Percentiles rank a stretch among this genome's conserved stretches.
These are phyloP conservation scores for Pulveroboletus sp. DNA, from an alignment of 768 basidiomycete species.

Conservation along the genomic window DNA sequence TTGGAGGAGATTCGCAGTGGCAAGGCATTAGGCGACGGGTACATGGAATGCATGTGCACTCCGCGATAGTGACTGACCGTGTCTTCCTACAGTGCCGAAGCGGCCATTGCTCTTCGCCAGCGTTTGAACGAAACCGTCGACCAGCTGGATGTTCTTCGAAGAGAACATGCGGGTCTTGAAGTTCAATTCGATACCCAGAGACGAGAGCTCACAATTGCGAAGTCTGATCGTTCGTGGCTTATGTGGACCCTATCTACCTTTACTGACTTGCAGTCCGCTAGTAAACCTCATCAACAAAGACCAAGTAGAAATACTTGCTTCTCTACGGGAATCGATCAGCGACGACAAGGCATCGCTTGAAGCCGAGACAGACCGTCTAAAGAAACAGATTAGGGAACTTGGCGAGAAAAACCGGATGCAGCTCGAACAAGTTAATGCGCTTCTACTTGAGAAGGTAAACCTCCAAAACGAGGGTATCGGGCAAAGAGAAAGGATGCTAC, in stretches of 20 bases:
- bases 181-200: slow-evolving; percentile 58
- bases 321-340: slow-evolving; percentile 81
- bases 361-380: slow-evolving; percentile 57
- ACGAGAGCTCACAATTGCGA: slow-evolving; percentile 75
- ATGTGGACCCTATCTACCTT: not conserved
- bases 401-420: slow-evolving; percentile 87
- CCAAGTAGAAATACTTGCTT: slow-evolving; percentile 83
- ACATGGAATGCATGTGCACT: slow-evolving; percentile 17
- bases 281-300: slow-evolving; percentile 92
- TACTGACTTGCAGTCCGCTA: slow-evolving; percentile 28
- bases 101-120: slow-evolving; percentile 82
- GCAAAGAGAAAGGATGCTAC: slow-evolving; percentile 81
- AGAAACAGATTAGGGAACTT: slow-evolving; percentile 64
- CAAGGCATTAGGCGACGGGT: slow-evolving; percentile 82
- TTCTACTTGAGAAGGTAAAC: slow-evolving; percentile 89
- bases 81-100: slow-evolving; percentile 57
- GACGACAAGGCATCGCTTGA: slow-evolving; percentile 80
- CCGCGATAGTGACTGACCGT: slow-evolving; percentile 1
- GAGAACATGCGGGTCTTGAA: slow-evolving; percentile 65
- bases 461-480: slow-evolving; percentile 89
- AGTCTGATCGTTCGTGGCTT: slow-evolving; percentile 68
- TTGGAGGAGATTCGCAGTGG: slow-evolving; percentile 88
- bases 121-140: slow-evolving; percentile 85
- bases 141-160: slow-evolving; percentile 66
- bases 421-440: slow-evolving; percentile 76